A percentile compares a stretch with the other conserved stretches of the same genome.
Evolutionary conservation across 305 asterid species (phyloP).

Genomic region (Salvia sclarea): DNA sequence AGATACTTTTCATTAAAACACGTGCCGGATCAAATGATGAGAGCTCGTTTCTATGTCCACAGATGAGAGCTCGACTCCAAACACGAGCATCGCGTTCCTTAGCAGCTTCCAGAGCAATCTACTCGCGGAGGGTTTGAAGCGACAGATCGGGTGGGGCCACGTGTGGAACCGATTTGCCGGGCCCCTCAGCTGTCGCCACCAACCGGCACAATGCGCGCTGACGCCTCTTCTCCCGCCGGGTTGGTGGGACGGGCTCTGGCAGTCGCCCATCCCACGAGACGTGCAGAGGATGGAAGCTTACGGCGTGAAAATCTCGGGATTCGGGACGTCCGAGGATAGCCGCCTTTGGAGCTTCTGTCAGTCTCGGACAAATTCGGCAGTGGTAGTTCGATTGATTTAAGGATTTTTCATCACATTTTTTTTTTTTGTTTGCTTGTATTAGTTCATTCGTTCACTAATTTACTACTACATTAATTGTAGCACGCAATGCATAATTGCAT

Average conservation of each 20-base stretch:
- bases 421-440: conserved; percentile 29
- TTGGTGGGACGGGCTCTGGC: conserved; percentile 99
- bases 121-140: conserved; percentile 66
- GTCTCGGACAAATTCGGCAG: conserved; percentile 39
- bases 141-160: conserved; percentile 96
- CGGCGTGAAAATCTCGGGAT: conserved; percentile 70
- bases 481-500: neutral
- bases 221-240: conserved; percentile 90
- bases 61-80: conserved; percentile 47
- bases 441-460: neutral
- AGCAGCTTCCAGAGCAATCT: conserved; percentile 87
- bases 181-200: conserved; percentile 67
- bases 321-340: conserved; percentile 62
- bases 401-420: neutral
- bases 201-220: conserved; percentile 73
- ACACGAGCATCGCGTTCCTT: conserved; percentile 56
- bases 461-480: neutral
- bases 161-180: conserved; percentile 95
- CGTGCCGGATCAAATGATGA: too few species aligned
- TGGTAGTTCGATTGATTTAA: conserved; percentile 49
- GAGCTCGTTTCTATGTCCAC: conserved; percentile 27
- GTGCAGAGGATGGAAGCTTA: conserved; percentile 67
- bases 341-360: conserved; percentile 51
- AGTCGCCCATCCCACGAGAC: conserved; percentile 85
- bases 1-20: too few species aligned